Evolutionary conservation across 345 rosid species (phyloP).

Genomic region (Rhodamnia rubescens): DNA sequence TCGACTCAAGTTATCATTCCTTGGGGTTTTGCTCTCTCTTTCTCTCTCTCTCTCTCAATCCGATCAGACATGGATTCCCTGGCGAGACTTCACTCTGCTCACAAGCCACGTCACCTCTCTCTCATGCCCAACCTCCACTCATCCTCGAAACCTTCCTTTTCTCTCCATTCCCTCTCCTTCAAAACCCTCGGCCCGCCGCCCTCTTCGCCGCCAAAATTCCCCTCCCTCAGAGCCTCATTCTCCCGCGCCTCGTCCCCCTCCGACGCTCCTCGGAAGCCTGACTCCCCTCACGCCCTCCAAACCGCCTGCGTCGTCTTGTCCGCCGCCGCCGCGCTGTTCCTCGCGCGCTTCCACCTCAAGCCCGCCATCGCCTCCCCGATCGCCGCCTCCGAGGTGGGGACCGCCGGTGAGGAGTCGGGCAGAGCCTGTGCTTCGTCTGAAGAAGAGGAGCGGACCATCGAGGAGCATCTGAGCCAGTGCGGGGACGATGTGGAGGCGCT

Average conservation of each 20-base stretch:
- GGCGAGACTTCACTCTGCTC: constrained; percentile 24
- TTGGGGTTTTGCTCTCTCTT: neutral
- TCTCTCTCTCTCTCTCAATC: neutral
- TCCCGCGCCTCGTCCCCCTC: constrained; percentile 6
- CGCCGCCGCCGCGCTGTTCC: constrained; percentile 52
- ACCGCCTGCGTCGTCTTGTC: constrained; percentile 42
- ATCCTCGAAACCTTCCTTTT: constrained; percentile 5
- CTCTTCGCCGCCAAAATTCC: constrained; percentile 20
- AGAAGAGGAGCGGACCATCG: constrained; percentile 42
- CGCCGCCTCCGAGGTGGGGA: constrained; percentile 20
- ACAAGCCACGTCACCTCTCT: constrained; percentile 33
- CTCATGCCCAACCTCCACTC: constrained; percentile 29
- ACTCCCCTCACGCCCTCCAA: constrained; percentile 14
- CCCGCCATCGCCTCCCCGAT: constrained; percentile 26
- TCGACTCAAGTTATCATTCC: neutral
- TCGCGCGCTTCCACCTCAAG: constrained; percentile 33
- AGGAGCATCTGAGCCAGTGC: constrained; percentile 24
- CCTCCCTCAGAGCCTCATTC: constrained; percentile 38
- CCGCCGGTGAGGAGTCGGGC: constrained; percentile 6
- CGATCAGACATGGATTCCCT: constrained; percentile 38
- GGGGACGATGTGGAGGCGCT: constrained; percentile 33
- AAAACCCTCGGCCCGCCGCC: constrained; percentile 3
- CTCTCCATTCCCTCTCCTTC: constrained; percentile 15
- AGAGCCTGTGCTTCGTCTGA: constrained; percentile 1
- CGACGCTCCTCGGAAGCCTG: constrained; percentile 17